Evolutionary conservation across 805 yeast genomes (phyloP).

Genomic region (Candida ficus): DNA sequence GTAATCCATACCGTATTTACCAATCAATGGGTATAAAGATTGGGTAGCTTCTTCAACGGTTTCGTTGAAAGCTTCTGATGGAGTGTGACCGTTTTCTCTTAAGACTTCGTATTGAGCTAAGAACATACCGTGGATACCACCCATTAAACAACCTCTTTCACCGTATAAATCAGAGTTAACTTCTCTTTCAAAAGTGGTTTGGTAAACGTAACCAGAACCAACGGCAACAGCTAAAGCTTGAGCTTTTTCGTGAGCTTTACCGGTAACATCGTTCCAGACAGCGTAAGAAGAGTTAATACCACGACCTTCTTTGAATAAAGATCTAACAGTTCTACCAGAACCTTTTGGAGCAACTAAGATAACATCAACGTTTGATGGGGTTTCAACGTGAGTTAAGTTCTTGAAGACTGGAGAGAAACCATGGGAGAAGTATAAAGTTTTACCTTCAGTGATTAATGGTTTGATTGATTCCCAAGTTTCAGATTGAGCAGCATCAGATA

Average conservation of each 20-base stretch:
- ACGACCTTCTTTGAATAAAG: slow-evolving; percentile 99
- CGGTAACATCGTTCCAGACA: slow-evolving; percentile 98
- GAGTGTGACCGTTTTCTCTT: slow-evolving; percentile 99
- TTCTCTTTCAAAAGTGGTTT: slow-evolving; percentile 98
- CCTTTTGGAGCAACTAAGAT: slow-evolving; percentile 99
- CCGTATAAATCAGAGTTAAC: slow-evolving; percentile 99
- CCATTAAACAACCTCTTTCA: slow-evolving; percentile 99
- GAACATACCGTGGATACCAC: slow-evolving; percentile 99
- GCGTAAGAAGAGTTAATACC: slow-evolving; percentile 99
- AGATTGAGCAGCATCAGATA: slow-evolving; percentile 99
- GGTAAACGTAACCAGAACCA: slow-evolving; percentile 99
- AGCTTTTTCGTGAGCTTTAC: slow-evolving; percentile 99
- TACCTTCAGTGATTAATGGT: slow-evolving; percentile 93
- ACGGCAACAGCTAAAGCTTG: slow-evolving; percentile 98
- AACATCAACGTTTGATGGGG: slow-evolving; percentile 93
- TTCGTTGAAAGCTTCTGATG: slow-evolving; percentile 99
- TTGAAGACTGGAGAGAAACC: slow-evolving; percentile 99
- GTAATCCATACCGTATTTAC: slow-evolving; percentile 99
- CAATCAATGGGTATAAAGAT: slow-evolving; percentile 97
- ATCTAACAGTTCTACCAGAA: slow-evolving; percentile 99
- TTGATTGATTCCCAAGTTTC: slow-evolving; percentile 89
- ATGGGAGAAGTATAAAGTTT: slow-evolving; percentile 98
- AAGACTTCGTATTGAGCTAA: slow-evolving; percentile 99
- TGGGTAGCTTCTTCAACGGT: slow-evolving; percentile 99
- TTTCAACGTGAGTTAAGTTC: slow-evolving; percentile 92